These are phyloP conservation scores for Cyberlindnera samutprakarnensis DNA, from an alignment of 805 yeast genomes.

Conservation along the genomic window DNA sequence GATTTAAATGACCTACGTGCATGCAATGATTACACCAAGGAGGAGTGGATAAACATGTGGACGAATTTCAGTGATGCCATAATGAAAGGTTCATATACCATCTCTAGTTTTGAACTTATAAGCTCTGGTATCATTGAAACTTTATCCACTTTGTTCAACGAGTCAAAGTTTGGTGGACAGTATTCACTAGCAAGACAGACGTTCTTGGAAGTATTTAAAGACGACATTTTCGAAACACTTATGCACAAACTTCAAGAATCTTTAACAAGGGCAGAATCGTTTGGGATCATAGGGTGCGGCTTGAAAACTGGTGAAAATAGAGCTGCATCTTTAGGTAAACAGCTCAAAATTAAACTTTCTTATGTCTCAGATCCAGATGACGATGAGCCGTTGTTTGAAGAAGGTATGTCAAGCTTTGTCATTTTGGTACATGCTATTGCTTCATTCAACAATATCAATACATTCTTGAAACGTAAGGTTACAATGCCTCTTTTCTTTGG, in stretches of 20 bases:
- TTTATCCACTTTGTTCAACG: conserved; percentile 29
- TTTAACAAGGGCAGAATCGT: conserved; percentile 64
- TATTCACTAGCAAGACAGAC: conserved; percentile 33
- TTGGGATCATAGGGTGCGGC: conserved; percentile 47
- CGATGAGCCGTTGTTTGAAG: conserved; percentile 10
- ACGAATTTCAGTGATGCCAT: conserved; percentile 27
- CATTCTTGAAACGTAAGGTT: conserved; percentile 34
- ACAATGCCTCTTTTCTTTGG: conserved; percentile 22
- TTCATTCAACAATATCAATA: conserved; percentile 36
- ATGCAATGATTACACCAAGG: conserved; percentile 12
- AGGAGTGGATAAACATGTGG: conserved; percentile 32
- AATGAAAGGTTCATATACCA: conserved; percentile 21
- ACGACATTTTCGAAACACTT: conserved; percentile 34
- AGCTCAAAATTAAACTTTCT: conserved; percentile 50
- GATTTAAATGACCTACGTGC: conserved; percentile 9
- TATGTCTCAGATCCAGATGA: conserved; percentile 25
- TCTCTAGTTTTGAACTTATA: conserved; percentile 72
- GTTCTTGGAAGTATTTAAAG: conserved; percentile 34
- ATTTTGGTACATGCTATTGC: conserved; percentile 48
- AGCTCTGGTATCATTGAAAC: conserved; percentile 55
- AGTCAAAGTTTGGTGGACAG: conserved; percentile 19
- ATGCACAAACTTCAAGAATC: conserved; percentile 64
- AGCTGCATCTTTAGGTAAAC: conserved; percentile 62
- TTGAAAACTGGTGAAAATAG: conserved; percentile 31
- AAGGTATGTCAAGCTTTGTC: conserved; percentile 21